A percentile compares a stretch with the other conserved stretches of the same genome.
phyloP scores from a whole-genome alignment of 495 filamentous ascomycete species.

The Aspergillus sclerotiicarbonarius region DNA sequence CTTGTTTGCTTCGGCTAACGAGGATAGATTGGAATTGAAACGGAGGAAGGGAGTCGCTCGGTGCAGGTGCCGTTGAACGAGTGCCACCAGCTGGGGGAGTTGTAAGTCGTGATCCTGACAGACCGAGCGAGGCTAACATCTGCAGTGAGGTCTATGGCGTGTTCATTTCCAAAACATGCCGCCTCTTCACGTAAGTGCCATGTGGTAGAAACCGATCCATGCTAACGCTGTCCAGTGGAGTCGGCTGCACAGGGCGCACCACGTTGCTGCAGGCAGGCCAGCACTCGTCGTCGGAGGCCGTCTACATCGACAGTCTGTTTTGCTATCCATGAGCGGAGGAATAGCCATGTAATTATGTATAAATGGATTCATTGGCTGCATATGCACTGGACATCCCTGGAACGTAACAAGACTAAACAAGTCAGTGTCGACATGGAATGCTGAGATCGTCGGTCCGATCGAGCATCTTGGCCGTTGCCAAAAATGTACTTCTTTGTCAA shows the following conservation, averaged over 20 bases:
- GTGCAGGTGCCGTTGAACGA: conserved; percentile 5
- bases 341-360: no score
- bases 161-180: background rate
- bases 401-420: no score
- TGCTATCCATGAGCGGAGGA: background rate
- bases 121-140: background rate
- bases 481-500: no score
- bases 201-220: background rate
- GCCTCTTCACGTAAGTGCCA: conserved; percentile 5
- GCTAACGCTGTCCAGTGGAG: background rate
- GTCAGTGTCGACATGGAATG: no score
- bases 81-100: background rate
- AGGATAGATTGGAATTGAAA: background rate
- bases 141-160: conserved; percentile 1
- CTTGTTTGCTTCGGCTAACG: background rate
- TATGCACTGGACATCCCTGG: no score
- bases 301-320: background rate
- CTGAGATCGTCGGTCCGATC: no score
- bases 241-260: background rate
- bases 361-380: no score
- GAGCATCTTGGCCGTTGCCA: no score
- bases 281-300: background rate
- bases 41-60: background rate
- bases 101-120: background rate
- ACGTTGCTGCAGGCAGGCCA: background rate